These are phyloP conservation scores for Nannochloropsis salina DNA, from an alignment of 108 stramenopile species.

Conservation along the genomic window DNA sequence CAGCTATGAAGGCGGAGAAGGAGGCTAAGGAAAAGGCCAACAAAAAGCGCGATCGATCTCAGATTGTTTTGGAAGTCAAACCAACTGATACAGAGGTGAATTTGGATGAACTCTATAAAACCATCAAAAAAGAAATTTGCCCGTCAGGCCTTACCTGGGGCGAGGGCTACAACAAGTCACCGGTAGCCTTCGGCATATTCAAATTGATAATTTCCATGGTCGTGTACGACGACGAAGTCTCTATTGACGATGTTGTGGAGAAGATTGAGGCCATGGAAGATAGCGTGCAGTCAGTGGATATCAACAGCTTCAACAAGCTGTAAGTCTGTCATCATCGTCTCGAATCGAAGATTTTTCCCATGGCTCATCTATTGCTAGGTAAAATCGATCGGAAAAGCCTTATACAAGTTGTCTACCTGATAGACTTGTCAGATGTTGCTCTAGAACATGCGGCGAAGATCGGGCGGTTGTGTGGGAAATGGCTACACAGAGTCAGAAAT, in stretches of 20 bases:
- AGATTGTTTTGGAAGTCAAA: conserved; percentile 59
- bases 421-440: too few species aligned
- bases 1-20: conserved; percentile 2
- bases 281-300: conserved; percentile 38
- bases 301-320: conserved; percentile 6
- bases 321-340: neutral
- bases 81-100: conserved; percentile 58
- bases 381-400: too few species aligned
- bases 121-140: conserved; percentile 46
- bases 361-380: too few species aligned
- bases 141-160: conserved; percentile 56
- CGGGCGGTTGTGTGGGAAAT: too few species aligned
- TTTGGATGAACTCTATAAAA: conserved; percentile 54
- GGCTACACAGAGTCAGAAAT: too few species aligned
- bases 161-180: conserved; percentile 56
- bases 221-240: conserved; percentile 54
- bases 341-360: too few species aligned
- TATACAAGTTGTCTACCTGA: too few species aligned
- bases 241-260: conserved; percentile 34
- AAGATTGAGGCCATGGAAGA: conserved; percentile 37
- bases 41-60: conserved; percentile 40
- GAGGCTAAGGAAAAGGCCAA: neutral
- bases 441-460: too few species aligned
- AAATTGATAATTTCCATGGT: conserved; percentile 59
- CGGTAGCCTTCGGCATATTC: conserved; percentile 60